Percentiles rank a stretch among this genome's conserved stretches.
These are phyloP conservation scores for Paramarasmius palmivorus DNA, from an alignment of 1,284 basidiomycete species.

Conservation along the genomic window DNA sequence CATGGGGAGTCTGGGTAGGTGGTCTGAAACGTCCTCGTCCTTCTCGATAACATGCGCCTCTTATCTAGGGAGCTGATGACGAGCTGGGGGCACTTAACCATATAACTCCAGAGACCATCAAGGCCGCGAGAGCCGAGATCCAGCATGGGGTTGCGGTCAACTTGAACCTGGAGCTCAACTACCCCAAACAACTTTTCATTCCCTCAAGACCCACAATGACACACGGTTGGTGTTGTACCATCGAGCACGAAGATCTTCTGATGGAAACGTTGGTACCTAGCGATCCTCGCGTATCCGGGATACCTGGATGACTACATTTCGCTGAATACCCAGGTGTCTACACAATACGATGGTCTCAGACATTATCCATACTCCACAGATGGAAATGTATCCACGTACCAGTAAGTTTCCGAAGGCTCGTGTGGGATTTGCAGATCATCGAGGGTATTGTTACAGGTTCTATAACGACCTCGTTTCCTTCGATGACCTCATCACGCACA, in stretches of 20 bases:
- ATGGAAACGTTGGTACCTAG: not conserved
- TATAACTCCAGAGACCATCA: slow-evolving; percentile 12
- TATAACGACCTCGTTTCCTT: slow-evolving; percentile 17
- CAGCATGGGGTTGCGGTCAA: slow-evolving; percentile 11
- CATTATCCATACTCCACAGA: slow-evolving; percentile 17
- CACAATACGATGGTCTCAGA: slow-evolving; percentile 15
- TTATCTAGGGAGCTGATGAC: slow-evolving; percentile 10
- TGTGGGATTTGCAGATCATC: not conserved
- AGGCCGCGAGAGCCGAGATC: slow-evolving; percentile 12
- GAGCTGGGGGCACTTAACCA: slow-evolving; percentile 16
- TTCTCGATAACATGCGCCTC: not conserved
- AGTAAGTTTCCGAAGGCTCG: slow-evolving; percentile 4
- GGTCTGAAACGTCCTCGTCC: not conserved
- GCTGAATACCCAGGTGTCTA: slow-evolving; percentile 16
- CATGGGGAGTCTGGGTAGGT: slow-evolving; percentile 15
- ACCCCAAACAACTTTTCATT: slow-evolving; percentile 10
- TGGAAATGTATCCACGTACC: not conserved
- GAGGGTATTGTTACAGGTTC: slow-evolving; percentile 4
- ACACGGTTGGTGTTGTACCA: slow-evolving; percentile 2
- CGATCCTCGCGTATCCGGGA: slow-evolving; percentile 6
- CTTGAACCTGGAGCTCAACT: slow-evolving; percentile 12
- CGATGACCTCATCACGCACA: slow-evolving; percentile 9
- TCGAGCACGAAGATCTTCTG: too few relatives aligned
- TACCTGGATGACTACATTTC: slow-evolving; percentile 15
- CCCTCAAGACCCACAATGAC: slow-evolving; percentile 2